A percentile compares a stretch with the other conserved stretches of the same genome.
These are phyloP conservation scores for Kokia cookei DNA, from an alignment of 441 rosid genomes.

Conservation along the genomic window DNA sequence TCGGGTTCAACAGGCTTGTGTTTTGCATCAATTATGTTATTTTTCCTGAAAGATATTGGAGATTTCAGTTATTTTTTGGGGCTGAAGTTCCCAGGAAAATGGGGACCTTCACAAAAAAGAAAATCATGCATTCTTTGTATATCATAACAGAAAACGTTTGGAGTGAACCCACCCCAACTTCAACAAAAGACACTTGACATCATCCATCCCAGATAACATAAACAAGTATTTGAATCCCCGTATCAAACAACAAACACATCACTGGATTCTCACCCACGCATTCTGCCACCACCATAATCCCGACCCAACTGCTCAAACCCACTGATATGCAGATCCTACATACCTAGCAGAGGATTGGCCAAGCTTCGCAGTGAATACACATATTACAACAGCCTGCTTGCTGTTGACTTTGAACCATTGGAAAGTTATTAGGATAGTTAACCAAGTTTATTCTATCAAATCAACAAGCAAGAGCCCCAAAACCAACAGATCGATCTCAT, in stretches of 20 bases:
- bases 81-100: too few relatives aligned
- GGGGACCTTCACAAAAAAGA: not conserved
- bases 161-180: not conserved
- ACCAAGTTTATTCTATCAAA: slow-evolving; percentile 26
- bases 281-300: not conserved
- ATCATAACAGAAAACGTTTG: not conserved
- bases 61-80: too few relatives aligned
- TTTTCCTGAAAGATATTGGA: too few relatives aligned
- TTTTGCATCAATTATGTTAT: too few relatives aligned
- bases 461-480: slow-evolving; percentile 23
- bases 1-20: too few relatives aligned
- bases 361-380: not conserved
- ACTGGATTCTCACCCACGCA: not conserved
- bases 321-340: slow-evolving; percentile 2
- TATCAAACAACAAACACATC: slow-evolving; percentile 6
- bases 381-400: slow-evolving; percentile 17
- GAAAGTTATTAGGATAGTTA: slow-evolving; percentile 22
- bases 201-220: slow-evolving; percentile 3
- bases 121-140: not conserved
- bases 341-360: slow-evolving; percentile 13
- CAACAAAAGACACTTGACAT: not conserved
- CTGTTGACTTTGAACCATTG: slow-evolving; percentile 16
- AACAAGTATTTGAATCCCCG: not conserved
- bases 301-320: slow-evolving; percentile 15
- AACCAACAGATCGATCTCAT: slow-evolving; percentile 28